Percentiles rank a stretch among this genome's conserved stretches.
Evolutionary conservation across 257 asterid species (phyloP).

Genomic region (Scutellaria baicalensis): DNA sequence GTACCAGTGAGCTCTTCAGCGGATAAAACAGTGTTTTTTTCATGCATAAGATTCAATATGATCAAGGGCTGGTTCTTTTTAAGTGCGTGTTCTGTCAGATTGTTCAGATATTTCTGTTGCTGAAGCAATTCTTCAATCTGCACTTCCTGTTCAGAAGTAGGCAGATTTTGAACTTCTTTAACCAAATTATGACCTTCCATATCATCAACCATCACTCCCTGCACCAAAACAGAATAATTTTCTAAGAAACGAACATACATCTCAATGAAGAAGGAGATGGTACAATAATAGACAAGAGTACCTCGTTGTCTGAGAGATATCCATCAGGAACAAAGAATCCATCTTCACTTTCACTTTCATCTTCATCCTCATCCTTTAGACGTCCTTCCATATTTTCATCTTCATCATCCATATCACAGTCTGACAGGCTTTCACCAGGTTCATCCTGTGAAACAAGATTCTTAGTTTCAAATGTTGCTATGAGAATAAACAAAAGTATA

Average conservation of each 20-base stretch:
- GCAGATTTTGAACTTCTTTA: constrained; percentile 31
- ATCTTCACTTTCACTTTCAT: constrained; percentile 84
- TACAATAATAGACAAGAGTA: constrained; percentile 1
- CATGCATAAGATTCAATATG: constrained; percentile 66
- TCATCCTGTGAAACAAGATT: constrained; percentile 56
- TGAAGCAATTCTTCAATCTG: constrained; percentile 47
- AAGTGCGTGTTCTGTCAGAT: constrained; percentile 77
- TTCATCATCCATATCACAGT: constrained; percentile 78
- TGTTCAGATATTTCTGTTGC: constrained; percentile 58
- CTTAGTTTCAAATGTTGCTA: constrained; percentile 1
- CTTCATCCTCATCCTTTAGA: constrained; percentile 58
- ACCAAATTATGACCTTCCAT: constrained; percentile 29
- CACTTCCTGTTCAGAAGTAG: constrained; percentile 21
- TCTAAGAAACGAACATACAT: neutral
- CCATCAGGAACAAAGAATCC: constrained; percentile 97
- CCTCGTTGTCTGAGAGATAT: constrained; percentile 96
- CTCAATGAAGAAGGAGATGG: neutral
- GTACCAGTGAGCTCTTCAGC: constrained; percentile 48
- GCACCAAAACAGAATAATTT: constrained; percentile 12
- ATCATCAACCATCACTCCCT: constrained; percentile 73
- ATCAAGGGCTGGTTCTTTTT: constrained; percentile 75
- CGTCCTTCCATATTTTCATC: constrained; percentile 55
- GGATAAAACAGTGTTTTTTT: constrained; percentile 47
- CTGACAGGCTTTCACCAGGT: constrained; percentile 97
- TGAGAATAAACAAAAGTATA: constrained; percentile 7